Base-by-base conservation (phyloP, 495 filamentous ascomycete genomes). In the Aspergillus indologenus region DNA sequence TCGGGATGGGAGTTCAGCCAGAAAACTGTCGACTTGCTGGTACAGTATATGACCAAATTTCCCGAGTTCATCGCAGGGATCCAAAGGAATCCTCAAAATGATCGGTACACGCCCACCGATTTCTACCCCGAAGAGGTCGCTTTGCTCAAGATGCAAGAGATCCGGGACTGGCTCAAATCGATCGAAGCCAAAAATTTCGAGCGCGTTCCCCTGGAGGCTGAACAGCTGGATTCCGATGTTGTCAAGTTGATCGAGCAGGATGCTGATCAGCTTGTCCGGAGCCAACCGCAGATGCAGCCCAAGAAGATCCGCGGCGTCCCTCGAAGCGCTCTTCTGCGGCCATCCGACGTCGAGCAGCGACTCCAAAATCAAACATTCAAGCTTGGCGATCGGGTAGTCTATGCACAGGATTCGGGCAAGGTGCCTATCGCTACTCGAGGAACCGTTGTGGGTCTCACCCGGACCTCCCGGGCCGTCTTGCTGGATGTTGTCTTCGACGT, bases 1-100 rank as follows among this genome's bases (percentile, higher is more conserved):
- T 86, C 81, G 15, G 95, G 95, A 9, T 99, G 95, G 95, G 95
- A 98, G 72, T 98, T 94, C 67, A 96, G 91, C 65, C 79, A 83
- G 54, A 91, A 92, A 64, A 91, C 95, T 9, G 78, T 96, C 47
- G 79, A 84, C 5, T 74, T 99, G 57, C 79, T 99, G 7, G 78
- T 81, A 48, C 82, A 92, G 54, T 99, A 98, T 72, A 97, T 97
- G 88, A 85, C 85, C 53, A 87, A 81, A 26, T 99, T 99, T 72
- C 95, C 95, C 0, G 90, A 96, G 43, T 97, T 99, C 72, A 91
- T 98, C 66, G 89, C 88, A 12, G 89, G 85, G 1, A 88, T 99
- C 58, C 86, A 90, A 66, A 79, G 80, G 50, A 90, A 91, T 50
- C 87, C 90, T 44, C 83, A 87, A 58, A 83, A 83, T 5, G 86